Evolutionary conservation across 257 asterid genomes (phyloP).

Genomic region (Nicotiana knightiana): DNA sequence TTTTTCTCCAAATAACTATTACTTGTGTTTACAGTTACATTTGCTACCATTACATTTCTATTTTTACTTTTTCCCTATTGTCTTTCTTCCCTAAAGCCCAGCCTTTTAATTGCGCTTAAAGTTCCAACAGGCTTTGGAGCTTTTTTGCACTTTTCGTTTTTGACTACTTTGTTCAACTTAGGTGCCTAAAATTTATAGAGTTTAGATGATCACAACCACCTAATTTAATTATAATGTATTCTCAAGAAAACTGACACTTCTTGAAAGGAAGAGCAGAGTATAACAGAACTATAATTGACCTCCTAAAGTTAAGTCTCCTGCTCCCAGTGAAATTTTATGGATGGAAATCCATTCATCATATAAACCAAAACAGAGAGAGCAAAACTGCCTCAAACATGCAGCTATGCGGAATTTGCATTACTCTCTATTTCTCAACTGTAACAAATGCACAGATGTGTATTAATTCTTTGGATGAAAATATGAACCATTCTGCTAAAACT

Average conservation of each 20-base stretch:
- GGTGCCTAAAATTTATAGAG: neutral
- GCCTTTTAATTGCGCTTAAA: too few relatives aligned
- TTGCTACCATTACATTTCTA: too few relatives aligned
- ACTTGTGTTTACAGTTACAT: too few relatives aligned
- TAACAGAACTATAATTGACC: neutral
- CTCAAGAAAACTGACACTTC: neutral
- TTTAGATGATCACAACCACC: neutral
- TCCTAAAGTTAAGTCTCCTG: neutral
- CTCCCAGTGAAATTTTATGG: neutral
- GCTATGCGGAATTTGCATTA: neutral
- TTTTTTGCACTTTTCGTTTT: too few relatives aligned
- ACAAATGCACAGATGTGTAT: neutral
- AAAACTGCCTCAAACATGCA: neutral
- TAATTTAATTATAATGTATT: neutral
- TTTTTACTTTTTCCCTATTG: too few relatives aligned
- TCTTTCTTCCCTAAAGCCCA: too few relatives aligned
- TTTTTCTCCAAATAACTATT: too few relatives aligned
- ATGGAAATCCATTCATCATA: neutral
- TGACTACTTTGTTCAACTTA: neutral
- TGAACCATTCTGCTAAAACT: neutral
- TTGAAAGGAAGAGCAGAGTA: neutral
- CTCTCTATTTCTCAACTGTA: neutral
- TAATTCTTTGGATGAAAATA: neutral
- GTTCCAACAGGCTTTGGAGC: too few relatives aligned
- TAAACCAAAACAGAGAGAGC: neutral